These are phyloP conservation scores for Helichrysum umbraculigerum DNA, from an alignment of 129 eudicot species.

Conservation along the genomic window DNA sequence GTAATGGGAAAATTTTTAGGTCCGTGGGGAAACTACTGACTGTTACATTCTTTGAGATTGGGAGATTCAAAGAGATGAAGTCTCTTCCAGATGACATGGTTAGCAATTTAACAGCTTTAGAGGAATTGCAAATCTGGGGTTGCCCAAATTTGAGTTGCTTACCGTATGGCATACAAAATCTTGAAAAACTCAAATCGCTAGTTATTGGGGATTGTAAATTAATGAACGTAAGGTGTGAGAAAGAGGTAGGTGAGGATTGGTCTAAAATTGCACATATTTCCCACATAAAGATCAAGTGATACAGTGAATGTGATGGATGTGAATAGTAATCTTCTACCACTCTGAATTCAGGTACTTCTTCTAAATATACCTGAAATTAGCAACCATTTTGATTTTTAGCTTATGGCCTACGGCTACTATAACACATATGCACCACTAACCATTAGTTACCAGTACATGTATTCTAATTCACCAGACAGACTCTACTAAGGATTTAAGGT, in stretches of 20 bases:
- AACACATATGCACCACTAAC: not conserved
- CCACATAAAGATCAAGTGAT: conserved; percentile 35
- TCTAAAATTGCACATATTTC: conserved; percentile 34
- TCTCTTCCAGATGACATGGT: conserved; percentile 27
- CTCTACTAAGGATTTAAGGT: not conserved
- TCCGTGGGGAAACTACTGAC: conserved; percentile 27
- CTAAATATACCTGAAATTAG: not conserved
- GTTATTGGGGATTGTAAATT: conserved; percentile 36
- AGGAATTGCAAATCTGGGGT: conserved; percentile 27
- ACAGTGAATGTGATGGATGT: conserved; percentile 22
- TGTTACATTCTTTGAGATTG: conserved; percentile 23
- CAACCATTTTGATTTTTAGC: not conserved
- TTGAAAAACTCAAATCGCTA: conserved; percentile 28
- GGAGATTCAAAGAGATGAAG: conserved; percentile 30
- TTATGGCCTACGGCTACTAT: not conserved
- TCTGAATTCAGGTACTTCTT: conserved; percentile 21
- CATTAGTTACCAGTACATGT: not conserved
- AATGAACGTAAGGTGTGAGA: conserved; percentile 36
- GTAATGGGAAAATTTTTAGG: conserved; percentile 35
- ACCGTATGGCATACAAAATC: conserved; percentile 32
- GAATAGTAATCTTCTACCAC: not conserved
- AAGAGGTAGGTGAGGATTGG: conserved; percentile 41
- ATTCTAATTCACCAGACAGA: not conserved
- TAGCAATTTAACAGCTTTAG: conserved; percentile 27
- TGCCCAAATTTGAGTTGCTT: conserved; percentile 36